A percentile compares a stretch with the other conserved stretches of the same genome.
phyloP scores from a whole-genome alignment of 768 basidiomycete species.

The Dentipellis sp. region DNA sequence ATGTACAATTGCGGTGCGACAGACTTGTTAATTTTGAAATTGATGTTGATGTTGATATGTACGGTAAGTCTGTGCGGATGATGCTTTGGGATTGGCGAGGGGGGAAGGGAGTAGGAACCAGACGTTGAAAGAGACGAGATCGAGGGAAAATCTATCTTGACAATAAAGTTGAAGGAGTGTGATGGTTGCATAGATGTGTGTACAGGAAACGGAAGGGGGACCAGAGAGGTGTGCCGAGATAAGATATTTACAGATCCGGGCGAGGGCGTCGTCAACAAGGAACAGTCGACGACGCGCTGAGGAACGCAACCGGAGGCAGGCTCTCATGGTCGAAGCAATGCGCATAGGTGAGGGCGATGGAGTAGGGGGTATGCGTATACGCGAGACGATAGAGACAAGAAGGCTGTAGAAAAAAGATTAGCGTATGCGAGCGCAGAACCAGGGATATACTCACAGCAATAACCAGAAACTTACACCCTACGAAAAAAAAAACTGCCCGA shows the following conservation, averaged over 20 bases:
- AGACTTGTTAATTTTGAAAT: too few species aligned
- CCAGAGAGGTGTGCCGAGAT: not conserved
- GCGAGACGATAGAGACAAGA: not conserved
- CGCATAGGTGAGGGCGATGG: not conserved
- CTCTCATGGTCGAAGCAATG: not conserved
- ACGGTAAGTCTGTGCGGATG: too few species aligned
- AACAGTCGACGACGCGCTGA: not conserved
- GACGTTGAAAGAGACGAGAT: too few species aligned
- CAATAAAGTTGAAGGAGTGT: not conserved
- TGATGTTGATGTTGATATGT: too few species aligned
- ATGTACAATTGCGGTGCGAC: too few species aligned
- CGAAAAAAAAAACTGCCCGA: constrained; percentile 2
- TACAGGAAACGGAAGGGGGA: not conserved
- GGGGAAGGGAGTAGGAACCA: too few species aligned
- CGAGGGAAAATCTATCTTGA: not conserved
- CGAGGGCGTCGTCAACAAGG: not conserved
- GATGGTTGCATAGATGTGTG: not conserved
- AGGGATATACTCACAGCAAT: constrained; percentile 8
- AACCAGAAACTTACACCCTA: constrained; percentile 12
- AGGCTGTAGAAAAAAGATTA: not conserved
- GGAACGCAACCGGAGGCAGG: not conserved
- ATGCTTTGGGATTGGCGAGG: too few species aligned
- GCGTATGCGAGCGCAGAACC: not conserved
- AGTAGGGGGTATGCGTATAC: constrained; percentile 6
- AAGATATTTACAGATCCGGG: not conserved